phyloP scores from a whole-genome alignment of 2,329 filamentous ascomycete species.

The Botryotinia globosa region DNA sequence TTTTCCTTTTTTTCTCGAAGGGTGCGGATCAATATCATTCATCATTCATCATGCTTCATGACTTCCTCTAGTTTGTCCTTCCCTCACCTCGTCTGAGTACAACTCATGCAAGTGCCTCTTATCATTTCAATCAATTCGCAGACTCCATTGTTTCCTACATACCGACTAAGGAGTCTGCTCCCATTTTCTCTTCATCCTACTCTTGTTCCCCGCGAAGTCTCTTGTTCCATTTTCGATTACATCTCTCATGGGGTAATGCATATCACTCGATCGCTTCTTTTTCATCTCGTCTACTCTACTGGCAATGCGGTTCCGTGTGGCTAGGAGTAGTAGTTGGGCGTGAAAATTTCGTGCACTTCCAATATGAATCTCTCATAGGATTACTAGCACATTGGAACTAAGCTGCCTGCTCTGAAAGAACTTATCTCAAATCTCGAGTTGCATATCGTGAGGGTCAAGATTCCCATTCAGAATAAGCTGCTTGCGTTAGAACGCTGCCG shows the following conservation, averaged over 20 bases:
- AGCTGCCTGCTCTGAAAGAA: neutral
- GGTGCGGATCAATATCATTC: neutral
- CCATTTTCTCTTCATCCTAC: neutral
- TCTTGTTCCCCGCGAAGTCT: neutral
- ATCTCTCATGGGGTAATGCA: neutral
- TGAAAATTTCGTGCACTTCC: neutral
- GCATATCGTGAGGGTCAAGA: neutral
- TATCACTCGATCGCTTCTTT: neutral
- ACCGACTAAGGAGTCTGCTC: neutral
- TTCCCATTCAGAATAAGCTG: neutral
- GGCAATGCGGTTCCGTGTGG: neutral
- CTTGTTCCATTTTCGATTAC: no score
- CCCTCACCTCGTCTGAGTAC: neutral
- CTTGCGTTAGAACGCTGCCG: neutral
- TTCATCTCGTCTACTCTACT: neutral
- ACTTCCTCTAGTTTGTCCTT: neutral
- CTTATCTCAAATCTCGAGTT: neutral
- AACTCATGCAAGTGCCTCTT: neutral
- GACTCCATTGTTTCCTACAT: neutral
- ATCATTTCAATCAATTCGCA: neutral
- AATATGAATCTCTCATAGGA: neutral
- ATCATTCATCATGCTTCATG: neutral
- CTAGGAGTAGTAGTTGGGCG: no score
- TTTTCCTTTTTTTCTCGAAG: neutral
- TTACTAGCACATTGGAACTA: neutral